Base-by-base conservation (phyloP, 2,329 filamentous ascomycete genomes). In the Ophioceras dolichostomum region DNA sequence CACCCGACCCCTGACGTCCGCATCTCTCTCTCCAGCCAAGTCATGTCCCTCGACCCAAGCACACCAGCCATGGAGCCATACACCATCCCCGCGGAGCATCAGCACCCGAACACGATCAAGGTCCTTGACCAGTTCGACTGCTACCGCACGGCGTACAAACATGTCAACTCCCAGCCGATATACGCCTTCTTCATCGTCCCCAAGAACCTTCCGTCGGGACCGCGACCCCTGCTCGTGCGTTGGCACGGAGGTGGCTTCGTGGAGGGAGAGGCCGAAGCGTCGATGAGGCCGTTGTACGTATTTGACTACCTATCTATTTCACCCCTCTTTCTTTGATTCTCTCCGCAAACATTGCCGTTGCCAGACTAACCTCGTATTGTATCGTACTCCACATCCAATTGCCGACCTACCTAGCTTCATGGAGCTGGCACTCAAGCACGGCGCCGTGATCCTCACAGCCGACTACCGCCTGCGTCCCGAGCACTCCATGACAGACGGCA, bases 391-490 rank as follows among this genome's bases (percentile, higher is more conserved):
- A n/a, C n/a, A n/a, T n/a, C n/a, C n/a, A n/a, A n/a, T n/a, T n/a
- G n/a, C n/a, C n/a, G n/a, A n/a, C n/a, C n/a, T n/a, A n/a, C n/a
- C n/a, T 12, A 38, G 39, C 32, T 39, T 44, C 32, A 21, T 44
- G 6, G 36, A 44, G 14, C 26, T 41, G 14, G 36, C 36, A 10
- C 39, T 27, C 18, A 39, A 39, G 14, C 38, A 41, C 21, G 40
- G 38, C 2, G 55, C 66, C 5, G 49, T 67, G n/a, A 62, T 44
- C n/a, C 20, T 44, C 14, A 38, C 37, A 8, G 40, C 42, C 22
- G 42, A 44, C 32, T 44, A 44, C 19, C 34, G 42, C n/a, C 28
- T 43, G 16, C 33, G 34, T 4, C 42, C 42, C 10, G 42, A 43
- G 31, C 28, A 33, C 24, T 27, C 41, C 24, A 14, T 41, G 2